These are phyloP conservation scores for Glaciozyma antarctica DNA, from an alignment of 768 basidiomycete species.

Conservation along the genomic window DNA sequence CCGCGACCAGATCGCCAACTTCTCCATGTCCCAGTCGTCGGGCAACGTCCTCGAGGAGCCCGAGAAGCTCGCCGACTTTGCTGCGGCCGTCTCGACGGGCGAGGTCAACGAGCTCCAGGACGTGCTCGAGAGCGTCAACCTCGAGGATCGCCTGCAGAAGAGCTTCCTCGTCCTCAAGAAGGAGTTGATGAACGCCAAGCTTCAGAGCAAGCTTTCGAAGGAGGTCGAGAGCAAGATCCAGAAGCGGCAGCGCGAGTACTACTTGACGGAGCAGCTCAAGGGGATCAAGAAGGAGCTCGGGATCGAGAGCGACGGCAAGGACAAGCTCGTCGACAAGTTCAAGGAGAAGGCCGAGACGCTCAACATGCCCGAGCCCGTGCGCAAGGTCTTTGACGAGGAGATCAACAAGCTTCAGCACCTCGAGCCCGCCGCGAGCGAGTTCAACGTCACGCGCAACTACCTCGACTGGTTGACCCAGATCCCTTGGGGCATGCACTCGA, in stretches of 20 bases:
- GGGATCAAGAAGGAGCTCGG: constrained; percentile 40
- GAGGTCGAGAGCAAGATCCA: constrained; percentile 70
- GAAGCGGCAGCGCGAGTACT: constrained; percentile 41
- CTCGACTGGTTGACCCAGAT: constrained; percentile 65
- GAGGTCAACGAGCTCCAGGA: constrained; percentile 86
- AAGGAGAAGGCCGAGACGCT: constrained; percentile 75
- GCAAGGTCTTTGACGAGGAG: constrained; percentile 95
- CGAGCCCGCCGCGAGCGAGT: constrained; percentile 44
- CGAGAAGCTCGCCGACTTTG: constrained; percentile 92
- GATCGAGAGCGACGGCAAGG: constrained; percentile 70
- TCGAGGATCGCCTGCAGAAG: constrained; percentile 82
- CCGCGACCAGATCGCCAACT: constrained; percentile 95
- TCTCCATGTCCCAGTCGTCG: constrained; percentile 83
- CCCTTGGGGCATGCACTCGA: constrained; percentile 91
- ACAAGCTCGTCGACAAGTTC: constrained; percentile 64
- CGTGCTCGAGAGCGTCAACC: constrained; percentile 73
- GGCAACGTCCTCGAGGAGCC: constrained; percentile 95
- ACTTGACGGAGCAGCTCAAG: constrained; percentile 36
- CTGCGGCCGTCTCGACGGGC: constrained; percentile 89
- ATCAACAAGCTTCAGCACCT: constrained; percentile 78
- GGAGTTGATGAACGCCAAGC: constrained; percentile 90
- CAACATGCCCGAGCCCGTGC: constrained; percentile 68
- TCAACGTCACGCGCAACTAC: constrained; percentile 44
- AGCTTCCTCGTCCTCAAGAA: constrained; percentile 90
- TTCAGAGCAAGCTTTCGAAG: constrained; percentile 81